These are phyloP conservation scores for Globisporangium splendens DNA, from an alignment of 352 stramenopile species.

Conservation along the genomic window DNA sequence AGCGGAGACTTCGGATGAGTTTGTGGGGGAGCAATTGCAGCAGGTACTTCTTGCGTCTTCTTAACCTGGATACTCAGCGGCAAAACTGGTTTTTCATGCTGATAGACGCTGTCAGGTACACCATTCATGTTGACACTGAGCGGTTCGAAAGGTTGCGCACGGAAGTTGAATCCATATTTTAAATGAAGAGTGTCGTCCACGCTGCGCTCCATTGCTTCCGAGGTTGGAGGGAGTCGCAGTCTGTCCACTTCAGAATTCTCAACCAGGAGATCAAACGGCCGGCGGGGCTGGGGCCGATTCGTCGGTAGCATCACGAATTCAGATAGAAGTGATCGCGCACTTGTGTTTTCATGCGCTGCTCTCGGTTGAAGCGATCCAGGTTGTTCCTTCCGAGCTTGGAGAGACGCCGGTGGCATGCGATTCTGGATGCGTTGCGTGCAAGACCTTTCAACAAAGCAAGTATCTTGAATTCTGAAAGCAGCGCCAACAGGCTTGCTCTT, in stretches of 20 bases:
- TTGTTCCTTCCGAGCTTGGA: not conserved
- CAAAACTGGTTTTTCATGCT: not conserved
- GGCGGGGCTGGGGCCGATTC: slow-evolving; percentile 32
- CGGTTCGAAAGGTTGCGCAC: slow-evolving; percentile 7
- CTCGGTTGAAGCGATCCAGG: not conserved
- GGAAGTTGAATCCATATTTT: slow-evolving; percentile 15
- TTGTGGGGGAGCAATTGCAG: not conserved
- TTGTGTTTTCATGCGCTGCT: not conserved
- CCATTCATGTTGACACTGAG: not conserved
- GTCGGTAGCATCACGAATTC: slow-evolving; percentile 33
- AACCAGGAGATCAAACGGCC: slow-evolving; percentile 28
- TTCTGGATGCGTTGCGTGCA: not conserved
- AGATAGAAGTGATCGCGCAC: slow-evolving; percentile 8
- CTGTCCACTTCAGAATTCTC: not conserved
- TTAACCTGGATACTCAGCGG: not conserved
- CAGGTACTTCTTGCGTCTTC: not conserved
- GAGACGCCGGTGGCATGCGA: not conserved
- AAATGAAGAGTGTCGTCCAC: slow-evolving; percentile 1
- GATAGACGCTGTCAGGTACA: not conserved
- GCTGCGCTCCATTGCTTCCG: not conserved
- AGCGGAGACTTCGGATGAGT: not conserved
- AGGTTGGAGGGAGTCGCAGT: not conserved
- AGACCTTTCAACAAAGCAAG: not conserved
- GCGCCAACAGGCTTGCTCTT: not conserved
- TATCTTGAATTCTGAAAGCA: not conserved